These are phyloP conservation scores for Thielaviopsis punctulata DNA, from an alignment of 2,329 filamentous ascomycete genomes.

Conservation along the genomic window DNA sequence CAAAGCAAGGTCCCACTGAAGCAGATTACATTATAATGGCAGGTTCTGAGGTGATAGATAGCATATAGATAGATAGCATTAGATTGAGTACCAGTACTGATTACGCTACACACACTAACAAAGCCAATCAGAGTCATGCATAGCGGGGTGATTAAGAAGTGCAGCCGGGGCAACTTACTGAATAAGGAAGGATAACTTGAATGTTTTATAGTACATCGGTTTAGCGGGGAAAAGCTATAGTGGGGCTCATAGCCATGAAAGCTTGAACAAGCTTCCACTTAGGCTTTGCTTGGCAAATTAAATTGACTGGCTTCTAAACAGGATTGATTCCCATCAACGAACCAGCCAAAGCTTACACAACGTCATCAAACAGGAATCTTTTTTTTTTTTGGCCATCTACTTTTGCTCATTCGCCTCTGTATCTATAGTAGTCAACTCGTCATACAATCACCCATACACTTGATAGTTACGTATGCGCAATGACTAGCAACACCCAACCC, in stretches of 20 bases:
- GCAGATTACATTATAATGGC: neutral
- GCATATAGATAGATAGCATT: too few relatives aligned
- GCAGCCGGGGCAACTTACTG: neutral
- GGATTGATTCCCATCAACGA: neutral
- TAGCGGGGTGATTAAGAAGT: neutral
- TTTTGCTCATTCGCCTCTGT: neutral
- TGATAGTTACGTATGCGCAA: neutral
- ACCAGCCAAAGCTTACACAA: neutral
- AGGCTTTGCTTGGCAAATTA: neutral
- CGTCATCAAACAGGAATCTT: neutral
- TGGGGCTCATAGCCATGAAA: neutral
- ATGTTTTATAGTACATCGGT: neutral
- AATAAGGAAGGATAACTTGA: too few relatives aligned
- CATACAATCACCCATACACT: neutral
- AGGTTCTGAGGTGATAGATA: neutral
- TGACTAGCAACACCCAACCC: neutral
- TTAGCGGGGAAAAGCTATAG: neutral
- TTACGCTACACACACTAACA: neutral
- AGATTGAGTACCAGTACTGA: neutral
- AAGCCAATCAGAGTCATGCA: neutral
- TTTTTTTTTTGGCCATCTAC: neutral
- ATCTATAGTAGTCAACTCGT: neutral
- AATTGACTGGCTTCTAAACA: neutral
- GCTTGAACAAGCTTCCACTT: neutral
- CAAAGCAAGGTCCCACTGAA: neutral